Percentiles rank a stretch among this genome's conserved stretches.
phyloP scores from a whole-genome alignment of 2,329 filamentous ascomycete genomes.

The Trichothecium roseum region DNA sequence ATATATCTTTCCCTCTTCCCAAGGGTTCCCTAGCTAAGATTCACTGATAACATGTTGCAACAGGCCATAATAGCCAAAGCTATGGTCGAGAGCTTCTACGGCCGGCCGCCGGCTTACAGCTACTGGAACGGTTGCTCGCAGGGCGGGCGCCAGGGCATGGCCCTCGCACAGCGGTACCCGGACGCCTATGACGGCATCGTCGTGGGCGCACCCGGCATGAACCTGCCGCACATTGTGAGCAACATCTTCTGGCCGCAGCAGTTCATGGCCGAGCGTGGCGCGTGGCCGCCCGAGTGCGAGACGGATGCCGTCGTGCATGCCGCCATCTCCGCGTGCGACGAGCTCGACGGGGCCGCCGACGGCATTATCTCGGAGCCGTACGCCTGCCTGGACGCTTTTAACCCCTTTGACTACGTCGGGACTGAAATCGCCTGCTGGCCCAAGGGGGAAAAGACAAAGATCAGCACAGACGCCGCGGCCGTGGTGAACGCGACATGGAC shows the following conservation, averaged over 20 bases:
- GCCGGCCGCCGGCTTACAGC: slow-evolving; percentile 27
- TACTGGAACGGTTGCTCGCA: slow-evolving; percentile 42
- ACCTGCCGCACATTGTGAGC: slow-evolving; percentile 30
- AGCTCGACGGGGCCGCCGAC: slow-evolving; percentile 42
- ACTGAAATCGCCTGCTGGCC: not conserved
- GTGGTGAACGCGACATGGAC: slow-evolving; percentile 10
- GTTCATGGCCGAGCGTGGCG: slow-evolving; percentile 28
- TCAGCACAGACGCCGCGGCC: slow-evolving; percentile 6
- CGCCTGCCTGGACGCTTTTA: not conserved
- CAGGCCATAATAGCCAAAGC: slow-evolving; percentile 39
- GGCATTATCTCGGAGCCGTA: slow-evolving; percentile 42
- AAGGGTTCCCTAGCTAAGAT: no score
- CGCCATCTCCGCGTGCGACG: slow-evolving; percentile 44
- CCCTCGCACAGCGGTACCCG: slow-evolving; percentile 26
- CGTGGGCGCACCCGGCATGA: slow-evolving; percentile 34
- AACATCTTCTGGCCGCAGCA: slow-evolving; percentile 24
- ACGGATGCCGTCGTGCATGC: slow-evolving; percentile 40
- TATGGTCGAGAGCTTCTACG: slow-evolving; percentile 29
- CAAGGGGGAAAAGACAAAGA: no score
- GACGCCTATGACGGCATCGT: slow-evolving; percentile 33
- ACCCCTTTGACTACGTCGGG: slow-evolving; percentile 1
- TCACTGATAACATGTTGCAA: no score
- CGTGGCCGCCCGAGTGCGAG: slow-evolving; percentile 32
- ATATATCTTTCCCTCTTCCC: no score
- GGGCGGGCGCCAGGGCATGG: slow-evolving; percentile 39